Base-by-base conservation (phyloP, 73 alveolate genomes). In the Paraurostyla sp. region DNA sequence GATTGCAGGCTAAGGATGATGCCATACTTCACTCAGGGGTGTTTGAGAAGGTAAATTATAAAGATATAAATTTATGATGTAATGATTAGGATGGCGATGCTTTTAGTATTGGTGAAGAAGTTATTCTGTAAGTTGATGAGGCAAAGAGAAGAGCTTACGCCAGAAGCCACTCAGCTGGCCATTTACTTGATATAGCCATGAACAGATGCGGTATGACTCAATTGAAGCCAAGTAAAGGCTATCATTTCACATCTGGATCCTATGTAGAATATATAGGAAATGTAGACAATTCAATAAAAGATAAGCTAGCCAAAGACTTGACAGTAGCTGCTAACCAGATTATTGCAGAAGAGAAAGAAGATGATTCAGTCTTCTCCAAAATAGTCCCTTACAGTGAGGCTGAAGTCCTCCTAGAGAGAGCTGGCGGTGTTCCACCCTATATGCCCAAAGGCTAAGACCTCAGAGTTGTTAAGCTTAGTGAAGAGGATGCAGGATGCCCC, bases 131-230 rank as follows among this genome's bases (percentile, higher is more conserved):
- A 40, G 91, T 96, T 38, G 96, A 96, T 91, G 98, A 94, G 50
- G 84, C 81, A 27, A 48, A 76, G 81, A 73, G 99, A 73, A 94
- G 94, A 56, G 60, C 62, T 7, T 56, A 56, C 84, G 99, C 97
- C 23, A 59, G 92, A 65, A 59, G 85, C 48, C 99, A 96, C 78
- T 96, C 99, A 60, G 99, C 97, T 0, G 99, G 99, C 22, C 99
- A 96, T 62, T 88, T 96, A 25, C 69, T 96, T 0, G 99, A 96
- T 85, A 65, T 92, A 27, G 99, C 98, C 11, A 96, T 96, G 89
- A 69, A 51, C 27, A 92, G 96, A 80, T 16, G 54, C 35, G 98
- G 98, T 3, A 11, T 35, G 4, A 80, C 58, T 27, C 80, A 83
- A 4, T 91, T 95, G 75, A 68, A 78, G 42, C 98, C 98, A 16